Conservation (phyloP, 805 yeast genomes). For the Metschnikowia shivogae region DNA sequence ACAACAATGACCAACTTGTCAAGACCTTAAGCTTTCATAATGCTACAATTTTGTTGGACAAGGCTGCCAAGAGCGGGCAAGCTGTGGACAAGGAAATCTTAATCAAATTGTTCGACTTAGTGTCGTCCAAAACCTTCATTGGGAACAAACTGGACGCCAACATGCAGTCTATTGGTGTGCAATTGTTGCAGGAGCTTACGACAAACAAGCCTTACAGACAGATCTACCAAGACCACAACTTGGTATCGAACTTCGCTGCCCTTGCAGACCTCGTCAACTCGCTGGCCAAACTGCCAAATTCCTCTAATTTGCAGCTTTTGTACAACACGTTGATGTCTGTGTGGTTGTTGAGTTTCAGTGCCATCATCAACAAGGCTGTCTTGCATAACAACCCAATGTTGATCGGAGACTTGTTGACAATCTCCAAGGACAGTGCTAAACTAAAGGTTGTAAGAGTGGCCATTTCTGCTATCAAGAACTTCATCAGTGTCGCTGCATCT, state of each 20-base stretch:
- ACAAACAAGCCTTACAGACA: conserved; percentile 50
- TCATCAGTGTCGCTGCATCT: conserved; percentile 37
- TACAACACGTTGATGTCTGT: conserved; percentile 72
- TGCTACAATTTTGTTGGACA: conserved; percentile 45
- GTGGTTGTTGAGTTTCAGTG: conserved; percentile 83
- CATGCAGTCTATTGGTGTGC: conserved; percentile 57
- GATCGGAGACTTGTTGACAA: conserved; percentile 48
- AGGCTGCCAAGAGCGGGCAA: conserved; percentile 19
- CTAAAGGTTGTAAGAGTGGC: conserved; percentile 86
- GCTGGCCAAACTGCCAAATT: conserved; percentile 34
- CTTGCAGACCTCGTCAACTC: conserved; percentile 27
- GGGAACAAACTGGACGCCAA: conserved; percentile 37
- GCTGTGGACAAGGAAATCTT: conserved; percentile 37
- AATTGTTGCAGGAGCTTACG: conserved; percentile 59
- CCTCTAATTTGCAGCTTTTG: conserved; percentile 69
- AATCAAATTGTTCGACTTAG: conserved; percentile 34
- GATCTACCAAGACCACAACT: conserved; percentile 38
- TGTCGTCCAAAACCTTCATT: conserved; percentile 28
- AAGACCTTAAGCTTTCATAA: conserved; percentile 53
- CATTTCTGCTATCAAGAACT: conserved; percentile 67
- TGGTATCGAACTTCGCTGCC: conserved; percentile 32
- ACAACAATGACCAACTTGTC: conserved; percentile 52
- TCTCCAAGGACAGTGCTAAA: conserved; percentile 80
- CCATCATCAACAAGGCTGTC: conserved; percentile 43
- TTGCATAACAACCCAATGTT: conserved; percentile 51